These are phyloP conservation scores for Suillus occidentalis DNA, from an alignment of 768 basidiomycete species.

Conservation along the genomic window DNA sequence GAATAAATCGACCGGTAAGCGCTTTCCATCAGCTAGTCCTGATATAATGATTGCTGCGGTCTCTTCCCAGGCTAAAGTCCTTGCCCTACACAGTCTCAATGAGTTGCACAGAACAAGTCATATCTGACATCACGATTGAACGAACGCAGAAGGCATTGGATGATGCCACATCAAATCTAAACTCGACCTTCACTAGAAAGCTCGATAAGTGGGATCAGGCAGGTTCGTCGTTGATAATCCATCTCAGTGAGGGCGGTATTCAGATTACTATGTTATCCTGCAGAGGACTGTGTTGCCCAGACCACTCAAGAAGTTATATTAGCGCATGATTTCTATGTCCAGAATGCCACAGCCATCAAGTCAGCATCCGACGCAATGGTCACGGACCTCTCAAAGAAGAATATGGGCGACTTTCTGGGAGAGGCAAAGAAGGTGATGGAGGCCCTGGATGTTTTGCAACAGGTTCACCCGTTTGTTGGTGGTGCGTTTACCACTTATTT, in stretches of 20 bases:
- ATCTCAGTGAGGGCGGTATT: neutral
- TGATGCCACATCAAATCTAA: neutral
- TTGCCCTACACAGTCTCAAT: neutral
- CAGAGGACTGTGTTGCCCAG: neutral
- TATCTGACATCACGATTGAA: neutral
- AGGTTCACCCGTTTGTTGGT: conserved; percentile 28
- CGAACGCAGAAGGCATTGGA: neutral
- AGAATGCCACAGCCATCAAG: conserved; percentile 7
- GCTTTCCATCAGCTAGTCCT: neutral
- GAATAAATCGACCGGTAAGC: too few species aligned
- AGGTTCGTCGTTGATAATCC: neutral
- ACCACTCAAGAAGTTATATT: neutral
- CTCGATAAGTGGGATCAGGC: neutral
- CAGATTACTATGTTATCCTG: neutral
- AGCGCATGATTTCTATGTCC: neutral
- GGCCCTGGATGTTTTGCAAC: conserved; percentile 26
- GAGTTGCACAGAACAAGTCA: neutral
- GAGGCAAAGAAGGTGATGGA: conserved; percentile 27
- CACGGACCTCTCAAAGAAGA: conserved; percentile 1
- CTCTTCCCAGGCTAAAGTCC: neutral
- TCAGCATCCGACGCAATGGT: neutral
- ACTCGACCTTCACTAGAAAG: neutral
- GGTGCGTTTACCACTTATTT: conserved; percentile 15
- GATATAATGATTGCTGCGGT: neutral
- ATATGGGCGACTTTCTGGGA: conserved; percentile 19